Evolutionary conservation across 306 rosid genomes (phyloP).

Genomic region (Erythrophleum fordii): DNA sequence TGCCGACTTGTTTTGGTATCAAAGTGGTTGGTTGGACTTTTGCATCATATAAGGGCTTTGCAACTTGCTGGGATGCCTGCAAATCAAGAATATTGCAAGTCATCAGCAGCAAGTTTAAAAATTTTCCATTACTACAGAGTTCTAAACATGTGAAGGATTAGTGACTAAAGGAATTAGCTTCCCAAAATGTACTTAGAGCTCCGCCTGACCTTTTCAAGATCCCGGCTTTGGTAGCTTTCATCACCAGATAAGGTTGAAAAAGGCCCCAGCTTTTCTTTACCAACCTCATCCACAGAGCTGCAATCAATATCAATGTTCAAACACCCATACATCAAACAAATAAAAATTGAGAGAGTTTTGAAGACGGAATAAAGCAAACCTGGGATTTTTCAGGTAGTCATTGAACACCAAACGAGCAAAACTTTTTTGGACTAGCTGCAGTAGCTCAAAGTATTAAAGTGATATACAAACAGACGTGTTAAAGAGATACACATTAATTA

Average conservation of each 20-base stretch:
- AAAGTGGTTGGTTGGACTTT: constrained; percentile 94
- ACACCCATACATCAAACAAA: constrained; percentile 30
- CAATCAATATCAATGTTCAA: constrained; percentile 44
- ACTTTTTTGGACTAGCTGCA: constrained; percentile 98
- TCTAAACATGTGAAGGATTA: not conserved
- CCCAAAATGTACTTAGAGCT: not conserved
- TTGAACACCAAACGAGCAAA: constrained; percentile 85
- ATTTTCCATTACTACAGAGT: constrained; percentile 4
- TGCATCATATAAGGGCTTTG: constrained; percentile 77
- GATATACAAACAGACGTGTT: not conserved
- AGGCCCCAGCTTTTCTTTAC: constrained; percentile 81
- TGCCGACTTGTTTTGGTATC: constrained; percentile 95
- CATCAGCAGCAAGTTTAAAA: constrained; percentile 33
- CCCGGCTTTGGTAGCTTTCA: constrained; percentile 94
- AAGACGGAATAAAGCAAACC: constrained; percentile 54
- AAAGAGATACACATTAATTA: constrained; percentile 7
- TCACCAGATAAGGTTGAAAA: constrained; percentile 70
- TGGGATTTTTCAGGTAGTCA: constrained; percentile 75
- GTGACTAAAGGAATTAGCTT: constrained; percentile 9
- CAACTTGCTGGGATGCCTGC: constrained; percentile 89
- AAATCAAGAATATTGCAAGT: constrained; percentile 35
- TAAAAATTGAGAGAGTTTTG: constrained; percentile 28
- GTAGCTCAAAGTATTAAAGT: constrained; percentile 36
- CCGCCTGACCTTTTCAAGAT: constrained; percentile 89
- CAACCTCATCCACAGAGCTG: constrained; percentile 78